Evolutionary conservation across 495 filamentous ascomycete species (phyloP).

Genomic region (Penicillium canariense): DNA sequence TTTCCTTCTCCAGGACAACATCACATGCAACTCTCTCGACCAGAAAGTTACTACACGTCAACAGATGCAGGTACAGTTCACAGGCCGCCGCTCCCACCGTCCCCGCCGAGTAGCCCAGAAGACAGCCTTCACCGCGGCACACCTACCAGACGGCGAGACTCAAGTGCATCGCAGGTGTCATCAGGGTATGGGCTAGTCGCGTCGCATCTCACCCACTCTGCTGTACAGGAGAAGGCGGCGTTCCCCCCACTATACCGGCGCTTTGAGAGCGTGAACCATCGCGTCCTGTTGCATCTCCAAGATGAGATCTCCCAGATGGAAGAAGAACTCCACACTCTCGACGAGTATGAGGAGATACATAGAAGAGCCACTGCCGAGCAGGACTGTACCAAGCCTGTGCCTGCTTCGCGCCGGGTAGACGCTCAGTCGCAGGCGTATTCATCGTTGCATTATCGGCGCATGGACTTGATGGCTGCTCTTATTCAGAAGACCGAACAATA

Average conservation of each 20-base stretch:
- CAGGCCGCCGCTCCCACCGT: conserved; percentile 33
- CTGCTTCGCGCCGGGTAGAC: conserved; percentile 66
- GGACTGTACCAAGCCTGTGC: conserved; percentile 44
- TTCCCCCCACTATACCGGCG: conserved; percentile 77
- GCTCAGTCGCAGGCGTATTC: conserved; percentile 55
- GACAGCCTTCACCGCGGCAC: conserved; percentile 29
- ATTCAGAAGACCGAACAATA: conserved; percentile 79
- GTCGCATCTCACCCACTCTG: conserved; percentile 52
- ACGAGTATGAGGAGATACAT: conserved; percentile 67
- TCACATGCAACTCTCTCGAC: conserved; percentile 21
- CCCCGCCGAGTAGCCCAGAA: conserved; percentile 40
- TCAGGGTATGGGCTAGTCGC: conserved; percentile 70
- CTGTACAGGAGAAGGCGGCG: conserved; percentile 27
- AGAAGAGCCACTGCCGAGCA: conserved; percentile 54
- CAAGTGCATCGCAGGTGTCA: conserved; percentile 23
- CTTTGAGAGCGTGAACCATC: conserved; percentile 82
- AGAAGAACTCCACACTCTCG: conserved; percentile 67
- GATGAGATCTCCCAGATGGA: conserved; percentile 82
- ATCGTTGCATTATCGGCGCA: conserved; percentile 70
- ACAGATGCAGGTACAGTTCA: conserved; percentile 23
- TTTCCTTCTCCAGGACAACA: conserved; percentile 6
- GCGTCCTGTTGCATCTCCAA: conserved; percentile 80
- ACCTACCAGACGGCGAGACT: conserved; percentile 25
- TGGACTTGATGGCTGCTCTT: conserved; percentile 67
- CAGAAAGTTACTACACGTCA: conserved; percentile 32